Conservation (phyloP, 1,139 yeast species). For the Diutina neorugosa region DNA sequence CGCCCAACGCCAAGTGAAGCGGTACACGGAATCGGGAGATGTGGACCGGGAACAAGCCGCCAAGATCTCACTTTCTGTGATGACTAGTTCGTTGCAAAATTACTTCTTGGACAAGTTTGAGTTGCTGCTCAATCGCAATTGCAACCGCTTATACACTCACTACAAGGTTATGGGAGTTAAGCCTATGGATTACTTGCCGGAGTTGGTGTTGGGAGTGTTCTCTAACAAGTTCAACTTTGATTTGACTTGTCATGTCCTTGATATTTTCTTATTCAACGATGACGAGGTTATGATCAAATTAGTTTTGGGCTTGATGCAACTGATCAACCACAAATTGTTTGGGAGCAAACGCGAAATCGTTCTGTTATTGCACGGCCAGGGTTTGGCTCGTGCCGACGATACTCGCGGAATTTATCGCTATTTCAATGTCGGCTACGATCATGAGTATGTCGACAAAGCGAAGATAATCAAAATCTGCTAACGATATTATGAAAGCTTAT, state of each 20-base stretch:
- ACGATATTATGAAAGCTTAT: neutral
- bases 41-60: neutral
- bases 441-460: neutral
- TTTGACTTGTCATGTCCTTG: conserved; percentile 1
- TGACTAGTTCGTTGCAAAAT: neutral
- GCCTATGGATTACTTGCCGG: conserved; percentile 1
- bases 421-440: conserved; percentile 3
- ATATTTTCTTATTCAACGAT: neutral
- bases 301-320: conserved; percentile 1
- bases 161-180: neutral
- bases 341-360: neutral
- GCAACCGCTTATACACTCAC: conserved; percentile 1
- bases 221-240: conserved; percentile 1
- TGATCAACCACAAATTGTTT: neutral
- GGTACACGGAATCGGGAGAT: neutral
- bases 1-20: neutral
- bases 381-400: neutral
- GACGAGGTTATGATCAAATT: conserved; percentile 2
- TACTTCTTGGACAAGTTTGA: conserved; percentile 2
- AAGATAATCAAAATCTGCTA: neutral
- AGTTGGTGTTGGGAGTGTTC: neutral
- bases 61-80: neutral
- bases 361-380: neutral
- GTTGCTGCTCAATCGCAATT: neutral
- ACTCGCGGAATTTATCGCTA: neutral